A percentile compares a stretch with the other conserved stretches of the same genome.
Evolutionary conservation across 2,329 filamentous ascomycete genomes (phyloP).

Genomic region (Nectriaceae sp.): DNA sequence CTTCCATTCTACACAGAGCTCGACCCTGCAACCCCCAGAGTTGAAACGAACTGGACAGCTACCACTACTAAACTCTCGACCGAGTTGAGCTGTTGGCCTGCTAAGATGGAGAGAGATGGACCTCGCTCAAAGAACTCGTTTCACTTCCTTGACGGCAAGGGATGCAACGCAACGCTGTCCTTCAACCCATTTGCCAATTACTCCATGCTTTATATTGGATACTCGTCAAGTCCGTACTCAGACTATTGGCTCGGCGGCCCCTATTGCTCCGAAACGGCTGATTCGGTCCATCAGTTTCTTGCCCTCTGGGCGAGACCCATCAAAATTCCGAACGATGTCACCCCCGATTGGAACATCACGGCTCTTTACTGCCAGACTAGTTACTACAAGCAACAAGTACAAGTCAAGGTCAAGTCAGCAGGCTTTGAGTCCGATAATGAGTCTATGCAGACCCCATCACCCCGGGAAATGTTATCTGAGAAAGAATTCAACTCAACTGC

Average conservation of each 20-base stretch:
- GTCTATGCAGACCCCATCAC: background rate
- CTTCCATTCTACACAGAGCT: slow-evolving; percentile 41
- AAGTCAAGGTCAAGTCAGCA: background rate
- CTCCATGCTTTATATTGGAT: slow-evolving; percentile 45
- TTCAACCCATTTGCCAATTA: slow-evolving; percentile 22
- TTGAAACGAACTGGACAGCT: slow-evolving; percentile 29
- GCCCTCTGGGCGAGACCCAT: slow-evolving; percentile 22
- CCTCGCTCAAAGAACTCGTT: slow-evolving; percentile 1
- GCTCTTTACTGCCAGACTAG: slow-evolving; percentile 44
- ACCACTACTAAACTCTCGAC: slow-evolving; percentile 36
- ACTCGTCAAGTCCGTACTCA: slow-evolving; percentile 33
- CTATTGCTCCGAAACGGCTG: slow-evolving; percentile 32
- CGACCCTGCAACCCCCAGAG: background rate
- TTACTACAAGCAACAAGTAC: slow-evolving; percentile 49
- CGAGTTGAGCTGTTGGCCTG: slow-evolving; percentile 40
- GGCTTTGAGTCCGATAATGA: background rate
- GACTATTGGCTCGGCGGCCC: slow-evolving; percentile 34
- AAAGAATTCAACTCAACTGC: slow-evolving; percentile 37
- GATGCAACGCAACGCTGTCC: slow-evolving; percentile 33
- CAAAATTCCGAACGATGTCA: background rate
- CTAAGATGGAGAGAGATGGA: slow-evolving; percentile 9
- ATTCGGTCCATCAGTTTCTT: slow-evolving; percentile 40
- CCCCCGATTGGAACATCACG: slow-evolving; percentile 26
- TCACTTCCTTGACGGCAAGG: slow-evolving; percentile 38
- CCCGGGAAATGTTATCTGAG: slow-evolving; percentile 12